Conservation (phyloP, 306 rosid genomes). For the Carpinus fangiana region DNA sequence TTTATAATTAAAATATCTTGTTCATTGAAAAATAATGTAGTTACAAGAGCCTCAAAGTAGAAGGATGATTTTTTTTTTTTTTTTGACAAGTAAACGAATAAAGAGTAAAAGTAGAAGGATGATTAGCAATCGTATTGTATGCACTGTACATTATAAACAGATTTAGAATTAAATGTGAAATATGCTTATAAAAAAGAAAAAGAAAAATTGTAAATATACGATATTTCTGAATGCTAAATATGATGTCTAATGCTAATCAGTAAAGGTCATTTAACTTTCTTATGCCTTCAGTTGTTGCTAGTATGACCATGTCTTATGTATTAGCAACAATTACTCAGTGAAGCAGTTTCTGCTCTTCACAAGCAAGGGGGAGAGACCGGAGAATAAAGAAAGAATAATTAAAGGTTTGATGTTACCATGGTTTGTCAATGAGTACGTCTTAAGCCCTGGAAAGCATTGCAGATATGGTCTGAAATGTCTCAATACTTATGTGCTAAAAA, state of each 20-base stretch:
- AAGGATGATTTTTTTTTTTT: background rate
- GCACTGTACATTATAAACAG: background rate
- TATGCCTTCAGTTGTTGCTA: background rate
- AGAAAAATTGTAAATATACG: too few species aligned
- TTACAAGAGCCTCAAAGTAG: background rate
- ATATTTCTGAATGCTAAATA: background rate
- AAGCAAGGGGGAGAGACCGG: too few species aligned
- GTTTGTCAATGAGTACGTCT: too few species aligned
- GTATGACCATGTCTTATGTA: background rate
- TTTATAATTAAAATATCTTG: background rate
- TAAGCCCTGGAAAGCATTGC: too few species aligned
- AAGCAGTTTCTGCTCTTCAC: background rate
- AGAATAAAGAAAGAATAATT: too few species aligned
- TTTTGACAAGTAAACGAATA: too few species aligned
- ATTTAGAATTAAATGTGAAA: background rate
- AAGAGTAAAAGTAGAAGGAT: background rate
- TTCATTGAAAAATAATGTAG: background rate
- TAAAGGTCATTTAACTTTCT: background rate
- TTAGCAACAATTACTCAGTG: background rate
- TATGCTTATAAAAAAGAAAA: too few species aligned
- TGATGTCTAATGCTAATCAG: background rate
- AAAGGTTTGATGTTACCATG: too few species aligned
- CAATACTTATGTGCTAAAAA: too few species aligned
- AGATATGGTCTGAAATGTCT: too few species aligned
- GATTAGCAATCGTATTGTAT: slow-evolving; percentile 2